Evolutionary conservation across 192 early-diverging fungal genomes (phyloP).

Genomic region (Rhizophagus sp.): DNA sequence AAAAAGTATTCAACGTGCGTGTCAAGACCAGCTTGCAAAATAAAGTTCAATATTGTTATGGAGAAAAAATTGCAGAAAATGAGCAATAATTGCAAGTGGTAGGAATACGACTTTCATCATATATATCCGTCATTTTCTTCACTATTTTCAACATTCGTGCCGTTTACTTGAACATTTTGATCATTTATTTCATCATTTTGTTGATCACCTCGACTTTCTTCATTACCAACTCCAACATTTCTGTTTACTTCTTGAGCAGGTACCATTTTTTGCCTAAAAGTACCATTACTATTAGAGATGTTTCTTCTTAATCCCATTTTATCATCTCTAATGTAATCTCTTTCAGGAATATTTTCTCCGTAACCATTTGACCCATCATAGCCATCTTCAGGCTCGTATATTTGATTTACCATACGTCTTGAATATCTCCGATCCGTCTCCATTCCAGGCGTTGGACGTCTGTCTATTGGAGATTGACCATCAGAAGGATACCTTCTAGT

Average conservation of each 20-base stretch:
- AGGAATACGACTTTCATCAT: not conserved
- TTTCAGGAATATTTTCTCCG: not conserved
- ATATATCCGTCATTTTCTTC: not conserved
- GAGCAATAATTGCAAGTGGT: not conserved
- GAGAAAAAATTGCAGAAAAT: too few relatives aligned
- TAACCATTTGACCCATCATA: not conserved
- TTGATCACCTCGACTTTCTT: not conserved
- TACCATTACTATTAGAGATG: not conserved
- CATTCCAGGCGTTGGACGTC: not conserved
- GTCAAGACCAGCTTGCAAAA: not conserved
- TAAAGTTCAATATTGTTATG: not conserved
- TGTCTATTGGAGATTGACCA: not conserved
- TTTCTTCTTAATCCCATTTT: not conserved
- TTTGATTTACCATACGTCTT: not conserved
- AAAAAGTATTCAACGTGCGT: not conserved
- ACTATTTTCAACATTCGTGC: not conserved
- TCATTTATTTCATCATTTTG: not conserved
- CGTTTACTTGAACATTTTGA: not conserved
- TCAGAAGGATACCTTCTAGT: not conserved
- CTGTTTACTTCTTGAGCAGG: not conserved
- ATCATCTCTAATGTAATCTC: not conserved
- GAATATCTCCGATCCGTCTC: not conserved
- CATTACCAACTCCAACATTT: too few relatives aligned
- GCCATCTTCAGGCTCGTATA: not conserved
- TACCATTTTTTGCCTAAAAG: not conserved